Conservation (phyloP, 495 filamentous ascomycete genomes). For the Filosporella fistucella region DNA sequence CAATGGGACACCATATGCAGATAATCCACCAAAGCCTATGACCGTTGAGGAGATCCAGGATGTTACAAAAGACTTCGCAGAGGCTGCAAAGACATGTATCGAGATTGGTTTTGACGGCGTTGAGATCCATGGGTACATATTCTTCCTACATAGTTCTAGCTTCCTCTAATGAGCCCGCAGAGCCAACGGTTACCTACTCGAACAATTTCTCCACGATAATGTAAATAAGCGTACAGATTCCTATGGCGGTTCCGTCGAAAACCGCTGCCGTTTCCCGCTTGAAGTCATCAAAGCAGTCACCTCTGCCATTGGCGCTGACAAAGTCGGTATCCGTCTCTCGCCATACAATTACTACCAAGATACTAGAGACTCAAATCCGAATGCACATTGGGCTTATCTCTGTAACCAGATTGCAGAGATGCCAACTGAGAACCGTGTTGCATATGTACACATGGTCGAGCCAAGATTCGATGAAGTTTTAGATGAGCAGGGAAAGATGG, state of each 20-base stretch:
- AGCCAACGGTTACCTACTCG: conserved; percentile 70
- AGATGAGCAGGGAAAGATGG: conserved; percentile 40
- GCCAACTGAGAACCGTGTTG: conserved; percentile 33
- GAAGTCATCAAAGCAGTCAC: conserved; percentile 59
- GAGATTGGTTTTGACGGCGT: conserved; percentile 71
- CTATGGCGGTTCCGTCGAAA: conserved; percentile 70
- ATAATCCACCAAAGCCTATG: conserved; percentile 33
- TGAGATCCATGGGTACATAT: conserved; percentile 54
- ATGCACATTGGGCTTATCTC: conserved; percentile 50
- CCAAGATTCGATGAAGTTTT: conserved; percentile 46
- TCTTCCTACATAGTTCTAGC: neutral
- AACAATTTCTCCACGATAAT: conserved; percentile 65
- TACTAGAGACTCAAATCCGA: conserved; percentile 47
- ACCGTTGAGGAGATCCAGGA: conserved; percentile 51
- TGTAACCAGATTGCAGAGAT: conserved; percentile 29
- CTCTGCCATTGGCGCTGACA: conserved; percentile 57
- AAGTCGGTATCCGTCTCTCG: conserved; percentile 54
- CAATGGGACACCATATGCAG: conserved; percentile 32
- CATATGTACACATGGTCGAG: conserved; percentile 58
- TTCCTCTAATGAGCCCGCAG: neutral
- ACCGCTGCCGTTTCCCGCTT: conserved; percentile 60
- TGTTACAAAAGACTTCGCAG: conserved; percentile 49
- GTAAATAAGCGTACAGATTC: conserved; percentile 58
- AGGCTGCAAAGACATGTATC: conserved; percentile 56
- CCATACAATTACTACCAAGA: conserved; percentile 62